These are phyloP conservation scores for Linum usitatissimum DNA, from an alignment of 345 rosid genomes.

Conservation along the genomic window DNA sequence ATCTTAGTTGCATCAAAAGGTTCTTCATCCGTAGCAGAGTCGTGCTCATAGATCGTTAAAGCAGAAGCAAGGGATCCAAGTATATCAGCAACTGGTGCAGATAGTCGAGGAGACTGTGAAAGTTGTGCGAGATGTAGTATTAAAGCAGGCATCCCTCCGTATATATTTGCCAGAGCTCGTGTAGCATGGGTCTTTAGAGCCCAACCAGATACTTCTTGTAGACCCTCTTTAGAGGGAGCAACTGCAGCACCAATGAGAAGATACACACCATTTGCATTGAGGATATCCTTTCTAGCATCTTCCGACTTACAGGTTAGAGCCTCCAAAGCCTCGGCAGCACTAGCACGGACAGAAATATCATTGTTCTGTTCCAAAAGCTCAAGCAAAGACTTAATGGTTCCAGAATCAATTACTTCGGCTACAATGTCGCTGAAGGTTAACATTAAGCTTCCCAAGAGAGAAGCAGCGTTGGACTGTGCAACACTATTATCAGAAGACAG, in stretches of 20 bases:
- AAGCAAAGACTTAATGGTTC: constrained; percentile 58
- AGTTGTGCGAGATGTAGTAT: constrained; percentile 54
- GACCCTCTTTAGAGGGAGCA: constrained; percentile 69
- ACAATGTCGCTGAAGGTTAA: constrained; percentile 52
- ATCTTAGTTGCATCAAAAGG: constrained; percentile 44
- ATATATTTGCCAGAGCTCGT: constrained; percentile 62
- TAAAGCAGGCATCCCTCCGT: constrained; percentile 63
- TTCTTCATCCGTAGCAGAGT: constrained; percentile 37
- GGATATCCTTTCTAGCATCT: constrained; percentile 45
- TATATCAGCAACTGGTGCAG: constrained; percentile 68
- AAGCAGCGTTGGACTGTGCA: constrained; percentile 79
- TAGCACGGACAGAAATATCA: constrained; percentile 51
- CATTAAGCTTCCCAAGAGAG: constrained; percentile 72
- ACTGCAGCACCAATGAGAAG: constrained; percentile 69
- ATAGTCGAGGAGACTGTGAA: constrained; percentile 58
- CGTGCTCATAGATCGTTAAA: constrained; percentile 50
- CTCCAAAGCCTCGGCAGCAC: constrained; percentile 74
- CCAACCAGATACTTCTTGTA: constrained; percentile 50
- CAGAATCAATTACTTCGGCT: constrained; percentile 59
- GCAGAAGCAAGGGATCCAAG: constrained; percentile 80
- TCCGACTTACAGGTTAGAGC: constrained; percentile 60
- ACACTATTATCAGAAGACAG: constrained; percentile 62
- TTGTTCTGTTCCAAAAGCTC: constrained; percentile 46
- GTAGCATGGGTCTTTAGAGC: constrained; percentile 62
- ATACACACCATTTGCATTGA: constrained; percentile 54